These are phyloP conservation scores for Penicillium sp. DNA, from an alignment of 2,329 filamentous ascomycete genomes.

Conservation along the genomic window DNA sequence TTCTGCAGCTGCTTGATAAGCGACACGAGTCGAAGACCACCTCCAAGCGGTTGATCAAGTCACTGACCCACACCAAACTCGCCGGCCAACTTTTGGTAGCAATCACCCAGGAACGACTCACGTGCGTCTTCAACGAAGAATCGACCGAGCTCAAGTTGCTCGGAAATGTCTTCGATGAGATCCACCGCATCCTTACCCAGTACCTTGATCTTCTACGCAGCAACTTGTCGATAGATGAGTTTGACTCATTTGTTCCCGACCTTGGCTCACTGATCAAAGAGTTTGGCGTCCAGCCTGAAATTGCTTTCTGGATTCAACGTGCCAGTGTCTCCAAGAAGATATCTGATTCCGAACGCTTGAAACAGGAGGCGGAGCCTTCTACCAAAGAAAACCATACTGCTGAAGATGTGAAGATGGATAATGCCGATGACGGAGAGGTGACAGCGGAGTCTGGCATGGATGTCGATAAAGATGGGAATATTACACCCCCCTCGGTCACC, in stretches of 20 bases:
- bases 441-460: slow-evolving; percentile 33
- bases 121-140: slow-evolving; percentile 76
- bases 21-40: slow-evolving; percentile 74
- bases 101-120: slow-evolving; percentile 84
- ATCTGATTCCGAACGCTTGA: slow-evolving; percentile 39
- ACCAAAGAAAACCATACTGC: slow-evolving; percentile 27
- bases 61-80: slow-evolving; percentile 74
- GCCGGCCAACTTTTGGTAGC: slow-evolving; percentile 83
- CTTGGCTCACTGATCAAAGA: slow-evolving; percentile 72
- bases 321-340: slow-evolving; percentile 70
- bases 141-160: slow-evolving; percentile 85
- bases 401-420: slow-evolving; percentile 38
- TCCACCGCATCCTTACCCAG: slow-evolving; percentile 79
- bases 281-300: slow-evolving; percentile 74
- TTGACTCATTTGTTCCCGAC: slow-evolving; percentile 74
- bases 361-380: slow-evolving; percentile 29
- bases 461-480: slow-evolving; percentile 32
- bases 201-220: slow-evolving; percentile 86
- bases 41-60: slow-evolving; percentile 75
- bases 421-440: slow-evolving; percentile 28
- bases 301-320: slow-evolving; percentile 84
- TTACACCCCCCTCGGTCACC: slow-evolving; percentile 21
- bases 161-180: slow-evolving; percentile 84
- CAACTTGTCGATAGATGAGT: slow-evolving; percentile 73
- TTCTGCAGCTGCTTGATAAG: slow-evolving; percentile 77